Evolutionary conservation across 495 filamentous ascomycete species (phyloP).

Genomic region (Lindgomyces ingoldianus): DNA sequence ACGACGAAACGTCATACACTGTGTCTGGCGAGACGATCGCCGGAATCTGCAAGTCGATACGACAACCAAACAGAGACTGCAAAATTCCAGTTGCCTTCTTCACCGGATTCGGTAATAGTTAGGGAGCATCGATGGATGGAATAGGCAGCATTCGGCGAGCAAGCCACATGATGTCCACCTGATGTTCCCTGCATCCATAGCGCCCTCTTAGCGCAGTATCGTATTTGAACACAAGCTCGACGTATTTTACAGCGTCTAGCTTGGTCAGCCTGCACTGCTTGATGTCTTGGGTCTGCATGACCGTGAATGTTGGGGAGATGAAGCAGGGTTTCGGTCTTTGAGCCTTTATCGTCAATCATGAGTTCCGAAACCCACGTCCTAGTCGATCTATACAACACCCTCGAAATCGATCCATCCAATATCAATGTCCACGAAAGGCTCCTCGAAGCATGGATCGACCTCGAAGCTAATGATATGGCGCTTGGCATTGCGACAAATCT

Average conservation of each 20-base stretch:
- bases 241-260: background rate
- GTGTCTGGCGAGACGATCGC: no score
- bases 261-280: no score
- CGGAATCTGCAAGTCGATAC: no score
- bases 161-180: background rate
- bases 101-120: no score
- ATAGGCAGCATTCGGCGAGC: background rate
- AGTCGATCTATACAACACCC: slow-evolving; percentile 5
- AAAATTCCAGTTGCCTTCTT: background rate
- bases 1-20: no score
- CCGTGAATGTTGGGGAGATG: no score
- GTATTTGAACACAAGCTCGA: background rate
- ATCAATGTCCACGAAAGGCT: slow-evolving; percentile 4
- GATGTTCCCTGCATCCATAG: background rate
- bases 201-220: background rate
- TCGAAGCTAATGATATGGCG: background rate
- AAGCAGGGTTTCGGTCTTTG: no score
- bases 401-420: slow-evolving; percentile 5
- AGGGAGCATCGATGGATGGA: background rate
- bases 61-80: no score
- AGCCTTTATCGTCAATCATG: no score
- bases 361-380: slow-evolving; percentile 5
- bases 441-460: slow-evolving; percentile 4
- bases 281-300: background rate
- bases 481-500: background rate